Evolutionary conservation across 371 early-diverging fungal genomes (phyloP).

Genomic region (Lichtheimia ramosa): DNA sequence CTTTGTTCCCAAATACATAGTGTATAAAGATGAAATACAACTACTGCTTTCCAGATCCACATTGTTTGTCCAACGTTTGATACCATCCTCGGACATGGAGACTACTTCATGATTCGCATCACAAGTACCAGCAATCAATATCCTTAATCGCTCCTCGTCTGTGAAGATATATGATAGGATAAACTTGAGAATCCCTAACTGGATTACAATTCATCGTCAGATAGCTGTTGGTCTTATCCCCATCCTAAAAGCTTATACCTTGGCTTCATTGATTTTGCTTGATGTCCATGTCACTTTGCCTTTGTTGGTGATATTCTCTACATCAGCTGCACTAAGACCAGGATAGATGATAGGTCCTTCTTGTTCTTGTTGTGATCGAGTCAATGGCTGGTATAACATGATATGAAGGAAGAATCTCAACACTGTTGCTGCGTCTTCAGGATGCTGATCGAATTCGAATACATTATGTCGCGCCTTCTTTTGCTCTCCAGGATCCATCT

Average conservation of each 20-base stretch:
- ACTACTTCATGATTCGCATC: conserved; percentile 70
- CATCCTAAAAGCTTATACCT: conserved; percentile 19
- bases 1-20: conserved; percentile 60
- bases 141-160: conserved; percentile 54
- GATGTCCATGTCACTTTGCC: conserved; percentile 67
- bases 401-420: conserved; percentile 65
- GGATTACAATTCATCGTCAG: neutral
- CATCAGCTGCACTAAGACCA: conserved; percentile 52
- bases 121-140: conserved; percentile 63
- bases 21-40: conserved; percentile 62
- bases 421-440: conserved; percentile 55
- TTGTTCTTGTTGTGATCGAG: conserved; percentile 7
- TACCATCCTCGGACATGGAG: conserved; percentile 73
- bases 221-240: neutral
- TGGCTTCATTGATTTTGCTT: conserved; percentile 39
- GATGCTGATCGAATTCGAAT: conserved; percentile 54
- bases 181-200: conserved; percentile 44
- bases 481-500: conserved; percentile 48
- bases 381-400: conserved; percentile 61
- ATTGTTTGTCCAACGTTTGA: conserved; percentile 55
- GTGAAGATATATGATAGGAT: conserved; percentile 43
- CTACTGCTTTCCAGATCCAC: conserved; percentile 62
- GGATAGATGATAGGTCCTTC: conserved; percentile 17
- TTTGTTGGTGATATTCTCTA: conserved; percentile 62
- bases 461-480: conserved; percentile 46